Percentiles rank a stretch among this genome's conserved stretches.
These are phyloP conservation scores for Vitis labrusca DNA, from an alignment of 164 flowering plant species.

Conservation along the genomic window DNA sequence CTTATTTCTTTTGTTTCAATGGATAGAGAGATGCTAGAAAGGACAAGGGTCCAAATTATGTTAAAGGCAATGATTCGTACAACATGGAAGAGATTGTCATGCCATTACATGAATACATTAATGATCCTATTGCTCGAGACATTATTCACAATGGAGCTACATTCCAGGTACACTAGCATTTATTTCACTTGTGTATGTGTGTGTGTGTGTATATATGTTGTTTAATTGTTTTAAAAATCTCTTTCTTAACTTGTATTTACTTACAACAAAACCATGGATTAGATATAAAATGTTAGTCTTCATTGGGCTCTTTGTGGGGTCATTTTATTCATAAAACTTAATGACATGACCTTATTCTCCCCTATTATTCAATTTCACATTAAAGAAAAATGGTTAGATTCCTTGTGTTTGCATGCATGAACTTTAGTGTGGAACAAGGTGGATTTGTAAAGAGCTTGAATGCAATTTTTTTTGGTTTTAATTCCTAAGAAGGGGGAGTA, in stretches of 20 bases:
- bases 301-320: neutral
- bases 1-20: conserved; percentile 6
- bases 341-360: too few relatives aligned
- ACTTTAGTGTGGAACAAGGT: too few relatives aligned
- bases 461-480: too few relatives aligned
- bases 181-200: neutral
- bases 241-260: too few relatives aligned
- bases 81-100: conserved; percentile 67
- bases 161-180: conserved; percentile 63
- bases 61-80: conserved; percentile 45
- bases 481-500: too few relatives aligned
- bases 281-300: neutral
- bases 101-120: conserved; percentile 77
- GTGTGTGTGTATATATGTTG: too few relatives aligned
- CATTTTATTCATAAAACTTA: too few relatives aligned
- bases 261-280: neutral
- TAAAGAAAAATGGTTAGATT: too few relatives aligned
- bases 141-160: conserved; percentile 96
- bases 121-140: conserved; percentile 73
- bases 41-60: conserved; percentile 14
- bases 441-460: too few relatives aligned
- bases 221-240: neutral
- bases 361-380: too few relatives aligned
- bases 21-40: conserved; percentile 76
- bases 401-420: too few relatives aligned